phyloP scores from a whole-genome alignment of 208 protist genomes.

The Vickermania ingenoplastis region DNA sequence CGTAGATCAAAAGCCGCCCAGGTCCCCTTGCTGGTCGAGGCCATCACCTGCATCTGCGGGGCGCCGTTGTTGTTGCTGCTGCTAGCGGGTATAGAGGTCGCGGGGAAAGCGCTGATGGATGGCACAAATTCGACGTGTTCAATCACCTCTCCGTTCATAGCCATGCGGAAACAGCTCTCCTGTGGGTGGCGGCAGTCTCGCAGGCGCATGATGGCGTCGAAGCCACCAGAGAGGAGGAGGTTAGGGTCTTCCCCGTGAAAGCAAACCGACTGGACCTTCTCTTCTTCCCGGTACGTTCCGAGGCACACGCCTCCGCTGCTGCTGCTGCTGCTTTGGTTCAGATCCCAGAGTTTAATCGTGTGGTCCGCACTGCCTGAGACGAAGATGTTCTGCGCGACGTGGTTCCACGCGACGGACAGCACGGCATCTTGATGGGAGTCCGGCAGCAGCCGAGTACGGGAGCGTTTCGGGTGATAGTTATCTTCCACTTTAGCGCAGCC shows the following conservation, averaged over 20 bases:
- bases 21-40: constrained; percentile 53
- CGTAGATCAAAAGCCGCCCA: constrained; percentile 74
- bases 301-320: constrained; percentile 41
- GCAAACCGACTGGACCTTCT: constrained; percentile 88
- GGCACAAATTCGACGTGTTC: constrained; percentile 71
- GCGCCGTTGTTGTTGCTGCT: background rate
- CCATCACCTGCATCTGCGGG: constrained; percentile 24
- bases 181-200: constrained; percentile 74
- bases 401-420: constrained; percentile 92
- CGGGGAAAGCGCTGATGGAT: constrained; percentile 3
- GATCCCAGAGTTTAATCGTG: constrained; percentile 96
- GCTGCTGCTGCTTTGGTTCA: constrained; percentile 36
- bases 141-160: constrained; percentile 38
- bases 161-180: constrained; percentile 13
- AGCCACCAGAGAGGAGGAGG: constrained; percentile 79
- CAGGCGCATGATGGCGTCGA: constrained; percentile 63
- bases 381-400: constrained; percentile 84
- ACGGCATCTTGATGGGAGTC: constrained; percentile 93
- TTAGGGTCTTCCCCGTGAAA: constrained; percentile 85
- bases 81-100: constrained; percentile 2
- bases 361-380: constrained; percentile 91
- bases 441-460: constrained; percentile 37
- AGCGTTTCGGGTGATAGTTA: constrained; percentile 72
- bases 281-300: constrained; percentile 83
- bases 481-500: constrained; percentile 44